phyloP scores from a whole-genome alignment of 2,329 filamentous ascomycete genomes.

The Aspergillus fijiensis region DNA sequence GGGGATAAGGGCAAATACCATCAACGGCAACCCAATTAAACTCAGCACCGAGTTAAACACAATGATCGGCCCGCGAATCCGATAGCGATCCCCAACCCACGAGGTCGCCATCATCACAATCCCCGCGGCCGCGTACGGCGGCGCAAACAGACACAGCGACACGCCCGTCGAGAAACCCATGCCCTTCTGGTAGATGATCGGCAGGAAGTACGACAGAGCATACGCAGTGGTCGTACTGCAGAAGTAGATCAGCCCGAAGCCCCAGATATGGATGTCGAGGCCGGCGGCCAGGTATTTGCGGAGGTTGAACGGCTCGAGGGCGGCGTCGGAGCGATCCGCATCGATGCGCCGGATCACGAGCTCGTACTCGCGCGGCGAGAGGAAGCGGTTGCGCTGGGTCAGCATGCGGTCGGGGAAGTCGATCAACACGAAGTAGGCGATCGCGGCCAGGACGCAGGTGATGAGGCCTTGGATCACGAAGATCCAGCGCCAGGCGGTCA shows the following conservation, averaged over 20 bases:
- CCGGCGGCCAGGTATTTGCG: constrained; percentile 50
- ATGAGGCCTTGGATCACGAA: constrained; percentile 54
- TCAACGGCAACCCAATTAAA: constrained; percentile 29
- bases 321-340: constrained; percentile 57
- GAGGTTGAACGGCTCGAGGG: constrained; percentile 49
- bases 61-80: constrained; percentile 27
- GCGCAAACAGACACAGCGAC: constrained; percentile 30
- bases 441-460: constrained; percentile 54
- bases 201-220: constrained; percentile 21
- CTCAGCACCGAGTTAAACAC: constrained; percentile 26
- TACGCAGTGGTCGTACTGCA: constrained; percentile 19
- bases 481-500: constrained; percentile 67
- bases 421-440: constrained; percentile 59
- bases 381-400: constrained; percentile 46
- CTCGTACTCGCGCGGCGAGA: constrained; percentile 50
- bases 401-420: constrained; percentile 63
- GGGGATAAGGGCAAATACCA: not conserved
- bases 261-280: constrained; percentile 61
- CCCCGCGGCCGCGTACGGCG: constrained; percentile 28
- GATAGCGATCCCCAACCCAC: constrained; percentile 31
- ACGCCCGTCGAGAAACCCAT: constrained; percentile 30
- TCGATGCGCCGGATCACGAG: constrained; percentile 48
- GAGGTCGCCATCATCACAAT: constrained; percentile 23
- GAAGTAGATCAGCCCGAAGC: constrained; percentile 41
- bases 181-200: constrained; percentile 18